A percentile compares a stretch with the other conserved stretches of the same genome.
Evolutionary conservation across 768 basidiomycete species (phyloP).

Genomic region (Leccinum incarnatum): DNA sequence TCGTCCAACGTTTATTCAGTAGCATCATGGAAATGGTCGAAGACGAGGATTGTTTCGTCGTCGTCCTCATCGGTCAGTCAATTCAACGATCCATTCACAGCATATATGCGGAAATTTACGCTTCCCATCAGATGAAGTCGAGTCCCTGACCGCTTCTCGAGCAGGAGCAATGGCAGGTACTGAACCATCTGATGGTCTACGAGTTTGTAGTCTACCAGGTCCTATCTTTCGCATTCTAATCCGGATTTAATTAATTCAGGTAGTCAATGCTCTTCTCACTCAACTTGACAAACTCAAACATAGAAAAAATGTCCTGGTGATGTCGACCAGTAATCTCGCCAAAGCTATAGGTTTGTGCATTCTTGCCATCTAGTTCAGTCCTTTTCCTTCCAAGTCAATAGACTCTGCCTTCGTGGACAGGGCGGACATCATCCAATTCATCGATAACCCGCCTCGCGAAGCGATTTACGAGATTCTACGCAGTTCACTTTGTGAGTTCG

Average conservation of each 20-base stretch:
- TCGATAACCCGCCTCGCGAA: conserved; percentile 86
- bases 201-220: conserved; percentile 49
- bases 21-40: conserved; percentile 90
- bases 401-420: conserved; percentile 96
- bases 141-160: conserved; percentile 91
- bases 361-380: neutral
- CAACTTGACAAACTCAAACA: conserved; percentile 95
- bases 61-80: conserved; percentile 82
- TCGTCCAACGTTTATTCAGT: conserved; percentile 90
- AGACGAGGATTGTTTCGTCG: conserved; percentile 87
- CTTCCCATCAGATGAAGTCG: conserved; percentile 78
- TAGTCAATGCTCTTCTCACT: conserved; percentile 95
- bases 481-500: conserved; percentile 77
- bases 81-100: neutral
- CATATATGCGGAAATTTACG: conserved; percentile 7
- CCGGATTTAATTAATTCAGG: conserved; percentile 47
- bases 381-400: conserved; percentile 29
- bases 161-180: conserved; percentile 94
- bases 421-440: conserved; percentile 94
- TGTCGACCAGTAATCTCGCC: conserved; percentile 94
- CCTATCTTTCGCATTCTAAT: neutral
- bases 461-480: conserved; percentile 93
- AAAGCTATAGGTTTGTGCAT: conserved; percentile 79
- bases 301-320: conserved; percentile 89
- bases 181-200: conserved; percentile 91